phyloP scores from a whole-genome alignment of 257 asterid genomes.

The Lithospermum erythrorhizon region DNA sequence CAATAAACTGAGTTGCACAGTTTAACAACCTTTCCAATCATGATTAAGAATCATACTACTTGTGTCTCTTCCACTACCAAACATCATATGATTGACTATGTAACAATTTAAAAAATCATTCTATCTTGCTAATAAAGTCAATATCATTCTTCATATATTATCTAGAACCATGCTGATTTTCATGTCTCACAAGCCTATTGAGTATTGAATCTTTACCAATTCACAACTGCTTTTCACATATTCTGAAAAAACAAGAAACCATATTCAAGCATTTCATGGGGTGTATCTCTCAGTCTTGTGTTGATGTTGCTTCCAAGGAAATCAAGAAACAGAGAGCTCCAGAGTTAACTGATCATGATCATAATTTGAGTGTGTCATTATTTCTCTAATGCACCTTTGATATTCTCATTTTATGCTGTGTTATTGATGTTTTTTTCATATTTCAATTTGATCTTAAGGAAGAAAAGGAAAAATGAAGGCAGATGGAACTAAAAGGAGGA shows the following conservation, averaged over 20 bases:
- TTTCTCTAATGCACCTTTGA: not conserved
- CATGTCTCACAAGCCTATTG: no score
- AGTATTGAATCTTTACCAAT: no score
- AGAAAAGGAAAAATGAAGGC: constrained; percentile 14
- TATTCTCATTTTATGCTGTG: not conserved
- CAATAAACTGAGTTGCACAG: constrained; percentile 18
- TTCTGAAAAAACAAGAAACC: no score
- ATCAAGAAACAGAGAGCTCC: constrained; percentile 5
- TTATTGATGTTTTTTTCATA: not conserved
- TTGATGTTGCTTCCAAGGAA: constrained; percentile 7
- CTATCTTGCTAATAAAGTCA: constrained; percentile 21
- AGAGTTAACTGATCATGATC: not conserved
- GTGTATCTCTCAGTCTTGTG: no score
- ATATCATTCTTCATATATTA: constrained; percentile 1
- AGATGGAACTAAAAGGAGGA: constrained; percentile 11
- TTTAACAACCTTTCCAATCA: constrained; percentile 20
- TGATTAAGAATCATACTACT: not conserved
- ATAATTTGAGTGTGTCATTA: constrained; percentile 9
- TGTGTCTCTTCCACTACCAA: constrained; percentile 3
- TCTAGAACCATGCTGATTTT: not conserved
- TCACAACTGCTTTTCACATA: no score
- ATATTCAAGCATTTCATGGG: no score
- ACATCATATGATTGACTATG: constrained; percentile 10
- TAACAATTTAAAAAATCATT: constrained; percentile 15
- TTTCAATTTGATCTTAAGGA: not conserved